Evolutionary conservation across 495 filamentous ascomycete genomes (phyloP).

Genomic region (Annulohypoxylon nitens): DNA sequence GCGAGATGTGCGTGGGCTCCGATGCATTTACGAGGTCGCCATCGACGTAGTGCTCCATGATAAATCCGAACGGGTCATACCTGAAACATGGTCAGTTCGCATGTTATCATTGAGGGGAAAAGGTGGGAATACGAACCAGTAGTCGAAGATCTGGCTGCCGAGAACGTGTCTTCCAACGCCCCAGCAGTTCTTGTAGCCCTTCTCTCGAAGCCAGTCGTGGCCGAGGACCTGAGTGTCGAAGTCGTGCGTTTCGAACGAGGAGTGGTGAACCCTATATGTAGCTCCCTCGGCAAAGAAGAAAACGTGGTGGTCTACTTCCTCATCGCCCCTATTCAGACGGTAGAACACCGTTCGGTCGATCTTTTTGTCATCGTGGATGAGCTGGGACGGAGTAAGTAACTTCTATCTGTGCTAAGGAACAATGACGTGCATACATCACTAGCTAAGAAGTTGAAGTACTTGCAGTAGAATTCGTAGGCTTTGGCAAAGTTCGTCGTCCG

Average conservation of each 20-base stretch:
- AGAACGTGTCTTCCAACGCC: slow-evolving; percentile 78
- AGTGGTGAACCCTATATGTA: slow-evolving; percentile 76
- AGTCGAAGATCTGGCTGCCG: slow-evolving; percentile 76
- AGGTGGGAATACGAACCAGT: slow-evolving; percentile 63
- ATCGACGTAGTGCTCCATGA: slow-evolving; percentile 77
- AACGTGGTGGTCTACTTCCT: slow-evolving; percentile 77
- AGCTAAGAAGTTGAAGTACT: slow-evolving; percentile 76
- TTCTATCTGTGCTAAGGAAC: neutral
- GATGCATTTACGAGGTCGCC: slow-evolving; percentile 75
- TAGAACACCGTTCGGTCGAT: slow-evolving; percentile 71
- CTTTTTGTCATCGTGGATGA: slow-evolving; percentile 64
- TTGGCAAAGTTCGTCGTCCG: slow-evolving; percentile 71
- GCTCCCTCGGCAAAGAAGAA: slow-evolving; percentile 74
- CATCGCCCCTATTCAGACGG: slow-evolving; percentile 72
- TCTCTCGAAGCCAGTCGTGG: slow-evolving; percentile 75
- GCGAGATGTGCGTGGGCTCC: slow-evolving; percentile 64
- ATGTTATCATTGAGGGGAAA: neutral
- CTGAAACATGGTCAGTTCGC: slow-evolving; percentile 38
- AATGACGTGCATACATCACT: slow-evolving; percentile 57
- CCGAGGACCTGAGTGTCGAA: slow-evolving; percentile 81
- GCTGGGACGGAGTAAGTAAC: slow-evolving; percentile 33
- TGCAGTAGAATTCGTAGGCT: slow-evolving; percentile 72
- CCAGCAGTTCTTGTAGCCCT: slow-evolving; percentile 77
- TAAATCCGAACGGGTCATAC: slow-evolving; percentile 72
- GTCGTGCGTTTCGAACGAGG: slow-evolving; percentile 80